phyloP scores from a whole-genome alignment of 2,329 filamentous ascomycete genomes.

The Fusarium tuaranense region DNA sequence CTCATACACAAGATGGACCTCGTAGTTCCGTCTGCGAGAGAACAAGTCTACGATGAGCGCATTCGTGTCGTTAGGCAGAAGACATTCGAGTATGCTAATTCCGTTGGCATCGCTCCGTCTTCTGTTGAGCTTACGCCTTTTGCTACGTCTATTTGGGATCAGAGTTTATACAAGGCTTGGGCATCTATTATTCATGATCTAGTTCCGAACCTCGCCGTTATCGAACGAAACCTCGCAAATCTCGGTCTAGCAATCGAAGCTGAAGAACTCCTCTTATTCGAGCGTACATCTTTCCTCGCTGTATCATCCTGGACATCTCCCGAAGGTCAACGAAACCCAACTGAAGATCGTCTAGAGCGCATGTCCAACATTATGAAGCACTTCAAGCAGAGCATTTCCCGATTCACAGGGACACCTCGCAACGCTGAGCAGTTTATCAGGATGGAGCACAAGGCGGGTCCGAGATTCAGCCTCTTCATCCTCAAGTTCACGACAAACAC shows the following conservation, averaged over 20 bases:
- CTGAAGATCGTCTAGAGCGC: conserved; percentile 90
- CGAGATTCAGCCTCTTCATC: conserved; percentile 91
- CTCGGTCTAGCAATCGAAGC: conserved; percentile 90
- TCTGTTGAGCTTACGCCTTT: conserved; percentile 83
- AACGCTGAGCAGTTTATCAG: conserved; percentile 84
- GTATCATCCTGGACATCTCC: conserved; percentile 91
- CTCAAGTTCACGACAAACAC: conserved; percentile 98
- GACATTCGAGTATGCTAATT: conserved; percentile 67
- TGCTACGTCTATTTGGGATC: conserved; percentile 98
- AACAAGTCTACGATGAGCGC: conserved; percentile 86
- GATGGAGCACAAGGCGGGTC: conserved; percentile 82
- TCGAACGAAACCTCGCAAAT: conserved; percentile 86
- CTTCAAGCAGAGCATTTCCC: conserved; percentile 87
- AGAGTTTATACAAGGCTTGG: conserved; percentile 98
- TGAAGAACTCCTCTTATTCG: conserved; percentile 93
- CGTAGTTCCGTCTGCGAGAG: conserved; percentile 82
- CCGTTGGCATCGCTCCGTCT: conserved; percentile 48
- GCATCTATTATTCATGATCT: conserved; percentile 97
- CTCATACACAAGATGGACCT: conserved; percentile 99
- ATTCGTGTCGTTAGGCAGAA: conserved; percentile 81
- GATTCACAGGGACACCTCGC: conserved; percentile 83
- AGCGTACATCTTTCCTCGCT: conserved; percentile 94
- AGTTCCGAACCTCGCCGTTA: conserved; percentile 91
- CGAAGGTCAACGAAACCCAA: conserved; percentile 83
- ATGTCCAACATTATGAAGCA: conserved; percentile 98